phyloP scores from a whole-genome alignment of 768 basidiomycete species.

The Boletus pseudo-olivaceus region DNA sequence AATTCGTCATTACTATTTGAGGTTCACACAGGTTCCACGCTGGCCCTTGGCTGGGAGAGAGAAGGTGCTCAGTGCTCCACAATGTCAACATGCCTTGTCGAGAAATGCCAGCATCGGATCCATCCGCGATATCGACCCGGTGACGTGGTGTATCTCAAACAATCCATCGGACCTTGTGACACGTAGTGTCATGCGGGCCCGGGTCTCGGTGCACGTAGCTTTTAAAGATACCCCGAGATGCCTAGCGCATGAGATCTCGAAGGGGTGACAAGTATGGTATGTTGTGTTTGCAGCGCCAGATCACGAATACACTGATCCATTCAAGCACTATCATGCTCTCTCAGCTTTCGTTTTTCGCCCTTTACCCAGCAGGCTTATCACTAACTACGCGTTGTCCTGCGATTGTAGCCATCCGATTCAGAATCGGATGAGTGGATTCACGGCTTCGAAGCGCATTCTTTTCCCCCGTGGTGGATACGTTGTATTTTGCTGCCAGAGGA shows the following conservation, averaged over 20 bases:
- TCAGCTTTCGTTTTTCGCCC: not conserved
- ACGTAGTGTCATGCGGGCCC: not conserved
- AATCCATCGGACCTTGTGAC: not conserved
- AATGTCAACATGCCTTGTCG: not conserved
- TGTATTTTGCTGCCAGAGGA: not conserved
- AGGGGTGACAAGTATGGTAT: not conserved
- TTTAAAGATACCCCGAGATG: not conserved
- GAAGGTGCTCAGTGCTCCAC: not conserved
- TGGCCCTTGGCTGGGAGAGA: not conserved
- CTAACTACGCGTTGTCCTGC: not conserved
- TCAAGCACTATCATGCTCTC: not conserved
- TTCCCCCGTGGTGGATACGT: not conserved
- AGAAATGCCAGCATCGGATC: not conserved
- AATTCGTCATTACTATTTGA: not conserved
- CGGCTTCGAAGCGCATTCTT: not conserved
- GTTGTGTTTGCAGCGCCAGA: not conserved
- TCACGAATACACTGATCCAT: not conserved
- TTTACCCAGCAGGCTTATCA: not conserved
- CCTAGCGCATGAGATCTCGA: not conserved
- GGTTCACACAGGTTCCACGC: not conserved
- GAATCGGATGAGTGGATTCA: slow-evolving; percentile 8
- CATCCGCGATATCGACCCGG: not conserved
- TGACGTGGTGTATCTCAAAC: not conserved
- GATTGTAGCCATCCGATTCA: slow-evolving; percentile 2
- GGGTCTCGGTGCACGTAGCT: not conserved